Conservation (phyloP, 2,329 filamentous ascomycete species). For the Hypoxylon sp. region DNA sequence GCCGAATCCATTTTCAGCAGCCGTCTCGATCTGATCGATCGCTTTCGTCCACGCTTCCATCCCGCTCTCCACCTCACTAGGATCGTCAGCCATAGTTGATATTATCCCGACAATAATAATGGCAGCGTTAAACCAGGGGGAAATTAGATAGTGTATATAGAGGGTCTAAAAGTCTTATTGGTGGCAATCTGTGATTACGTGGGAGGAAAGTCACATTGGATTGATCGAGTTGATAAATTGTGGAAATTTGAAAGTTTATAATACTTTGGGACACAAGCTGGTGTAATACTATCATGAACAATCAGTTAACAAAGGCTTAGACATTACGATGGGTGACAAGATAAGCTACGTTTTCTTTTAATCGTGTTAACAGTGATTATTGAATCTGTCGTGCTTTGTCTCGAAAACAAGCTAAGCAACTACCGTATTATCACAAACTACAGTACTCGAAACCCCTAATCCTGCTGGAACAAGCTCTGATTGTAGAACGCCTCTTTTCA, state of each 20-base stretch:
- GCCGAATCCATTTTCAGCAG: not conserved
- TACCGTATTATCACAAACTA: not conserved
- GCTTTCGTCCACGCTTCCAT: slow-evolving; percentile 2
- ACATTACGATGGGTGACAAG: not conserved
- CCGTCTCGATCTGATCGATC: slow-evolving; percentile 7
- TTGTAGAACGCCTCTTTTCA: not conserved
- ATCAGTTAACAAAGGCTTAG: slow-evolving; percentile 18
- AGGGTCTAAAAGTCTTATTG: not conserved
- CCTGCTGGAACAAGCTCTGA: not conserved
- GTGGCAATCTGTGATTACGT: not conserved
- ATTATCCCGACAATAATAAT: not conserved
- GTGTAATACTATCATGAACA: not conserved
- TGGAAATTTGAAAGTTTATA: not conserved
- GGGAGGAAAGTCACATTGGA: not conserved
- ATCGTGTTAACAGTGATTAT: not conserved
- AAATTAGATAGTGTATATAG: not conserved
- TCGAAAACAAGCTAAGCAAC: not conserved
- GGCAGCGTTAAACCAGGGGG: not conserved
- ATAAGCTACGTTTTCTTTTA: not conserved
- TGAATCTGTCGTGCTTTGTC: slow-evolving; percentile 34
- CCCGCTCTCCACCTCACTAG: not conserved
- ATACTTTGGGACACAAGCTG: not conserved
- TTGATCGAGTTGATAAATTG: slow-evolving; percentile 16
- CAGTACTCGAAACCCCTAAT: not conserved
- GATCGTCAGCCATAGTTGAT: not conserved